Conservation (phyloP, 2,329 filamentous ascomycete genomes). For the Aureobasidium pullulans region DNA sequence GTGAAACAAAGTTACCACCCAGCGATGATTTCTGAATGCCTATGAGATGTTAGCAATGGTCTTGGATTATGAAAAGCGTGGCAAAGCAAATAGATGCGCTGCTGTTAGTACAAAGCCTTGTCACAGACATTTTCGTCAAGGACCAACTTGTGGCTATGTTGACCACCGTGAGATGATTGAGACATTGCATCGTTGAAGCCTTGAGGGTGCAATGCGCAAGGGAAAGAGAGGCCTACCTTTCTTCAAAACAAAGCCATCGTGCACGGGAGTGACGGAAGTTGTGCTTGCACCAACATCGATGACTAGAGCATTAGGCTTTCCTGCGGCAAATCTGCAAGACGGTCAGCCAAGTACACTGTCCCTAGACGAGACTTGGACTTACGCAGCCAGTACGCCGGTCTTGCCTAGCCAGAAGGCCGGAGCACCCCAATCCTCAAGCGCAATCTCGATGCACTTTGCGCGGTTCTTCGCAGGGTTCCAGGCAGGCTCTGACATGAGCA, state of each 20-base stretch:
- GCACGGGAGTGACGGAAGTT: constrained; percentile 81
- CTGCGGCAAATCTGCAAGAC: constrained; percentile 63
- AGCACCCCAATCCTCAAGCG: constrained; percentile 93
- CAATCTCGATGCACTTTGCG: constrained; percentile 91
- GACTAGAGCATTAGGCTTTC: constrained; percentile 87
- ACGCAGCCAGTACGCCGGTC: constrained; percentile 79
- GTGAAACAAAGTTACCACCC: constrained; percentile 83
- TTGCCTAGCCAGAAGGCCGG: constrained; percentile 91
- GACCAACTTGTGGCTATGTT: constrained; percentile 9
- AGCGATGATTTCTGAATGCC: constrained; percentile 78
- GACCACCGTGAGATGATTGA: constrained; percentile 18
- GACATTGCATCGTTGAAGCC: not conserved
- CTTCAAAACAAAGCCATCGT: constrained; percentile 91
- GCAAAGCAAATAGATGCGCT: not conserved
- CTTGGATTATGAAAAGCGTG: not conserved
- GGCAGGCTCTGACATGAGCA: constrained; percentile 87
- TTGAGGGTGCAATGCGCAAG: not conserved
- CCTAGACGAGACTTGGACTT: constrained; percentile 24
- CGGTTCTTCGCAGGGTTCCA: constrained; percentile 85
- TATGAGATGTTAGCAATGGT: constrained; percentile 14
- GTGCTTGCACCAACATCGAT: constrained; percentile 86
- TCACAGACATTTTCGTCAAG: not conserved
- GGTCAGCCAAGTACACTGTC: constrained; percentile 17
- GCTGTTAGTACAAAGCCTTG: not conserved
- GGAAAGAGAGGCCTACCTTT: constrained; percentile 40